Evolutionary conservation across 768 basidiomycete genomes (phyloP).

Genomic region (Leccinum broughii): DNA sequence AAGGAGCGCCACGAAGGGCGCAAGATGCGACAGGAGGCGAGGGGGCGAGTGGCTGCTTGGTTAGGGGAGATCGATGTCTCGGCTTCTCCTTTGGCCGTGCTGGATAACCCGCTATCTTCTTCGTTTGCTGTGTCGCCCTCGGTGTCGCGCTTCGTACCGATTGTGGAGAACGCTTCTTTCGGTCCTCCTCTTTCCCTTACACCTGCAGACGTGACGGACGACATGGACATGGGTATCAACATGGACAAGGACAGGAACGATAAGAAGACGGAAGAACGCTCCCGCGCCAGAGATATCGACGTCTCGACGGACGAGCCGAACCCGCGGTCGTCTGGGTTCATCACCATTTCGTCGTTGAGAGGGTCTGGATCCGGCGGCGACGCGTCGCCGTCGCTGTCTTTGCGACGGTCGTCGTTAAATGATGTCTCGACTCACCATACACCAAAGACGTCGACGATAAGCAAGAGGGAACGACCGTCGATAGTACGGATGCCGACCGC

Average conservation of each 20-base stretch:
- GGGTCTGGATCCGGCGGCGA: conserved; percentile 11
- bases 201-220: conserved; percentile 8
- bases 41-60: conserved; percentile 79
- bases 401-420: conserved; percentile 24
- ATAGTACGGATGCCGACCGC: conserved; percentile 18
- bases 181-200: conserved; percentile 3
- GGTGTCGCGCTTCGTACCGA: conserved; percentile 30
- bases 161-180: conserved; percentile 26
- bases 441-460: neutral
- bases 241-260: neutral
- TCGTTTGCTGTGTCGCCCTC: conserved; percentile 36
- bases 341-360: conserved; percentile 60
- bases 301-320: conserved; percentile 43
- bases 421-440: conserved; percentile 13
- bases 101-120: conserved; percentile 31
- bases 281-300: conserved; percentile 2
- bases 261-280: conserved; percentile 1
- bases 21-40: conserved; percentile 48
- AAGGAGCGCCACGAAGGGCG: conserved; percentile 38
- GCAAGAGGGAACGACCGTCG: neutral
- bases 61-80: conserved; percentile 64
- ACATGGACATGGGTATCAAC: neutral
- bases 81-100: conserved; percentile 38
- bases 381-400: conserved; percentile 13
- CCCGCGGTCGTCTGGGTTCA: conserved; percentile 76